Evolutionary conservation across 345 rosid genomes (phyloP), one percentile per base, ranked within the genome.

Genomic region (Cardamine resedifolia): DNA sequence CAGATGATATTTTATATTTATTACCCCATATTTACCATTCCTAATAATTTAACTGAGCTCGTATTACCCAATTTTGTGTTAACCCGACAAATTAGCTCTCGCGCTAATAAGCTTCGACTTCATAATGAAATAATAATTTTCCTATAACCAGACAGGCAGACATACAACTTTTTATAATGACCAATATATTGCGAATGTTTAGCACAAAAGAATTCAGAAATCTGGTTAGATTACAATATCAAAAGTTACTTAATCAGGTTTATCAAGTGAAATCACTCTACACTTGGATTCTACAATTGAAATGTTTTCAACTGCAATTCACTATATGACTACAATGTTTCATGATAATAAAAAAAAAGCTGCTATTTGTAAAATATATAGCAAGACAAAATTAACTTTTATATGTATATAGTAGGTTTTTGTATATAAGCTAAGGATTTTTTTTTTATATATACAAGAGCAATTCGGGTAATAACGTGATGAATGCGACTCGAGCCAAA

Each of bases 401-500:
- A 36, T 36, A 36, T 36, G 4, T 2, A 38, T 31, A 31, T 34
- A 31, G 38, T n/a, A n/a, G n/a, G n/a, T 58, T 8, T 33, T 31
- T 57, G 8, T 34, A 20, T 6, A 58, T 21, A 20, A 58, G 47
- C 30, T 20, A 20, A 33, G 62, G 44, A 1, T 56, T 9, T 1
- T 11, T 6, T 5, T 33, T 52, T 10, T 26, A n/a, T n/a, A n/a
- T n/a, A n/a, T 27, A 34, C 45, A 11, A 58, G 64, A 20, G 19
- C 19, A 58, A 58, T 20, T 20, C 36, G 64, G 31, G 47, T 67
- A 33, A 60, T 47, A 58, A 47, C 58, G 36, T 34, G 58, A 47
- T 31, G 74, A 70, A 58, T 27, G 74, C 49, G 49, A 70, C 39
- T 47, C 19, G 7, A 36, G 50, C 67, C 67, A 15, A 69, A 70